A percentile compares a stretch with the other conserved stretches of the same genome.
These are phyloP conservation scores for Trichoderma sp. DNA, from an alignment of 2,329 filamentous ascomycete species.

Conservation along the genomic window DNA sequence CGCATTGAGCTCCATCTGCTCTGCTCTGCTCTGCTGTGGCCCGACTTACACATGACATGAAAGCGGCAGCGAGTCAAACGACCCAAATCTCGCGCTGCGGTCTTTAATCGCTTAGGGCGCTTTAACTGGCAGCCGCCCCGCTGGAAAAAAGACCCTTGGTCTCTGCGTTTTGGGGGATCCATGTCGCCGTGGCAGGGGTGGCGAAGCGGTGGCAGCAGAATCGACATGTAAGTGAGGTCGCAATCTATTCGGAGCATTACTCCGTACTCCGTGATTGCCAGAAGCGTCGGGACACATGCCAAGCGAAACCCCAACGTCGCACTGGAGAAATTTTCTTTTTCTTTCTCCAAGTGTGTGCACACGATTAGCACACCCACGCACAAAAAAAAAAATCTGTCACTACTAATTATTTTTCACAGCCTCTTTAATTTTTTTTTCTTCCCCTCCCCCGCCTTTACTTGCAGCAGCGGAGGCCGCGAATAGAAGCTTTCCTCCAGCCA, in stretches of 20 bases:
- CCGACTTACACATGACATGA: conserved; percentile 15
- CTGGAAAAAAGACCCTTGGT: neutral
- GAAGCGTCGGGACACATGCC: conserved; percentile 3
- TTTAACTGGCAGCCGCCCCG: conserved; percentile 10
- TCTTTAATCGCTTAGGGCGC: conserved; percentile 22
- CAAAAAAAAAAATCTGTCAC: neutral
- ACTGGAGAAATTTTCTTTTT: neutral
- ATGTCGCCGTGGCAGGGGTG: neutral
- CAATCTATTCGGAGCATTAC: conserved; percentile 3
- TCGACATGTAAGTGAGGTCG: conserved; percentile 1
- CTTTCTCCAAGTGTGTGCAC: neutral
- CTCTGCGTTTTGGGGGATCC: conserved; percentile 1
- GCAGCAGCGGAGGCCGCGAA: neutral
- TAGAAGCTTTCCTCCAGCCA: neutral
- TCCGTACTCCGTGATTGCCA: conserved; percentile 18
- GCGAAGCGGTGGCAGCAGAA: neutral
- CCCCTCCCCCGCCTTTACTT: neutral
- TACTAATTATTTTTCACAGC: neutral
- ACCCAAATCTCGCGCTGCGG: neutral
- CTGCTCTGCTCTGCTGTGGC: neutral
- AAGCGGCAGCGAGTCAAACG: conserved; percentile 5
- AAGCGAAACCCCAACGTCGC: neutral
- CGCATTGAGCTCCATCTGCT: conserved; percentile 1
- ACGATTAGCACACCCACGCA: neutral
- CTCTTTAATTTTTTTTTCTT: neutral